Conservation (phyloP, 2,329 filamentous ascomycete species). For the Ophiostoma ulmi region DNA sequence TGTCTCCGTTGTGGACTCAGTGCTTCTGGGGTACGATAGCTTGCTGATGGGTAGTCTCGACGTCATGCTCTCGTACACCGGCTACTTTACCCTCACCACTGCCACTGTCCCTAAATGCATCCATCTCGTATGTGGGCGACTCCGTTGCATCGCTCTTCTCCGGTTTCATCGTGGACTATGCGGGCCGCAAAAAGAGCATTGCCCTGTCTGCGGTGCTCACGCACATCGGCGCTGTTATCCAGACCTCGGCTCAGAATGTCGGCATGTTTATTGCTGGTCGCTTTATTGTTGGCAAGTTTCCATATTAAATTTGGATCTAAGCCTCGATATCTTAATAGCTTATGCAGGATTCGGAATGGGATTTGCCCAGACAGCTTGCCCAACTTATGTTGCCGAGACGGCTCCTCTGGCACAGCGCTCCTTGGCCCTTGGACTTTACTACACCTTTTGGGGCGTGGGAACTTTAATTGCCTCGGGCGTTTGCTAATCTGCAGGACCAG, state of each 20-base stretch:
- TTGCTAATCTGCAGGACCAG: constrained; percentile 52
- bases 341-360: constrained; percentile 6
- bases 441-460: constrained; percentile 78
- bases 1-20: constrained; percentile 10
- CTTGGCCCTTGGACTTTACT: constrained; percentile 67
- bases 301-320: constrained; percentile 23
- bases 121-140: constrained; percentile 16
- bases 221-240: constrained; percentile 64
- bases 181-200: constrained; percentile 69
- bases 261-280: constrained; percentile 67
- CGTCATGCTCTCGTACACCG: constrained; percentile 33
- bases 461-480: constrained; percentile 68
- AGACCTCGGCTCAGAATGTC: constrained; percentile 59
- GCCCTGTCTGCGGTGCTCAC: constrained; percentile 66
- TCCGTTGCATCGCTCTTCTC: constrained; percentile 16
- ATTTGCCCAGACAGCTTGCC: constrained; percentile 33
- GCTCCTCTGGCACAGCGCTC: constrained; percentile 74
- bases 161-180: constrained; percentile 43
- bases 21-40: constrained; percentile 32
- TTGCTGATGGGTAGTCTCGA: constrained; percentile 37
- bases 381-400: constrained; percentile 48
- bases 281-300: constrained; percentile 60
- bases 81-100: constrained; percentile 32
- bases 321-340: neutral
- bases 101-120: constrained; percentile 33